Percentiles rank a stretch among this genome's conserved stretches.
These are phyloP conservation scores for Fusarium staphyleae DNA, from an alignment of 2,329 filamentous ascomycete genomes.

Conservation along the genomic window DNA sequence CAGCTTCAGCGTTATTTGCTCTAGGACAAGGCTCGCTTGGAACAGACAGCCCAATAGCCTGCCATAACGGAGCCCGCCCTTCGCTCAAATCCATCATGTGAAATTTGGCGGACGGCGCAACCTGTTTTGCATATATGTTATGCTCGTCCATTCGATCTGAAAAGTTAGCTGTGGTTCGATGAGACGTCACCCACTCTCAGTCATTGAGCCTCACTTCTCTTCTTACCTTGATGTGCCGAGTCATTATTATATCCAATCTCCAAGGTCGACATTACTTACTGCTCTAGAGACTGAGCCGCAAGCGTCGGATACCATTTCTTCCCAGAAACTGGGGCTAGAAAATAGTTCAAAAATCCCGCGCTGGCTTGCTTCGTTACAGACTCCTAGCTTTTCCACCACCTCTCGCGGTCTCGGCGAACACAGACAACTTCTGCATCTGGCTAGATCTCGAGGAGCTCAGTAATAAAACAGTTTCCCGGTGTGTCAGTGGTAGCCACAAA, in stretches of 20 bases:
- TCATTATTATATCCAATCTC: not conserved
- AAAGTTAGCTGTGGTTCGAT: not conserved
- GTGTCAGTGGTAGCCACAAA: not conserved
- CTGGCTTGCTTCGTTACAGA: not conserved
- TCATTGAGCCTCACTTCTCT: not conserved
- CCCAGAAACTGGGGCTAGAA: not conserved
- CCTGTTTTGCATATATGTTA: not conserved
- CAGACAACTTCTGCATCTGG: not conserved
- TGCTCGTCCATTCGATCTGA: not conserved
- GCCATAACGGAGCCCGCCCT: not conserved
- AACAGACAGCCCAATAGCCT: not conserved
- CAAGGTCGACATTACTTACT: not conserved
- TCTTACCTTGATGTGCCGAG: not conserved
- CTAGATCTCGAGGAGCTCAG: not conserved
- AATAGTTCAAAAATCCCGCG: not conserved
- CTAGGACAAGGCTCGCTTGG: not conserved
- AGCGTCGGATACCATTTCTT: not conserved
- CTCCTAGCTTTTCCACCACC: not conserved
- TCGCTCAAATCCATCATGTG: not conserved
- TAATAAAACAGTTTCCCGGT: not conserved
- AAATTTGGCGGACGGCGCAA: not conserved
- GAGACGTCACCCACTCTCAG: not conserved
- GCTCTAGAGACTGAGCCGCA: not conserved
- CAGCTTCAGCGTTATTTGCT: not conserved
- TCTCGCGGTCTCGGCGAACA: not conserved